These are phyloP conservation scores for Candida succiphila DNA, from an alignment of 805 yeast genomes.

Conservation along the genomic window DNA sequence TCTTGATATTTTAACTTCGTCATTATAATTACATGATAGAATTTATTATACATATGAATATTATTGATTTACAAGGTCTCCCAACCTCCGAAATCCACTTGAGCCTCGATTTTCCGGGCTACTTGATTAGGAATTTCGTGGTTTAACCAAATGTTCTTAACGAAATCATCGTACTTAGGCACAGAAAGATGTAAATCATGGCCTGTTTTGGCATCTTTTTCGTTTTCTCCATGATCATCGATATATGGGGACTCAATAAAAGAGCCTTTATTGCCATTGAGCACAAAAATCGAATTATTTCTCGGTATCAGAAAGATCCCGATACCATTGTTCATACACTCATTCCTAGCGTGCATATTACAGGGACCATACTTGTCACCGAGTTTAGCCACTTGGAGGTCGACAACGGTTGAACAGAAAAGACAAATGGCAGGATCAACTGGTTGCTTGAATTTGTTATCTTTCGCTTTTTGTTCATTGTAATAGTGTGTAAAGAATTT, in stretches of 20 bases:
- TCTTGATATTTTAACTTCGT: neutral
- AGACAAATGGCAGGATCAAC: slow-evolving; percentile 82
- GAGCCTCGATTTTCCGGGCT: slow-evolving; percentile 71
- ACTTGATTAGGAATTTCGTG: slow-evolving; percentile 71
- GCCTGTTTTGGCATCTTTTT: slow-evolving; percentile 61
- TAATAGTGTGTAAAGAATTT: slow-evolving; percentile 54
- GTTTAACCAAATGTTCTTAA: slow-evolving; percentile 62
- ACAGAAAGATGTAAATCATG: slow-evolving; percentile 61
- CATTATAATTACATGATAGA: neutral
- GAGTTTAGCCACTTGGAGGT: slow-evolving; percentile 52
- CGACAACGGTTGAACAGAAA: slow-evolving; percentile 64
- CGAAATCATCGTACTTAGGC: slow-evolving; percentile 55
- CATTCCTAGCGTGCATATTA: slow-evolving; percentile 53
- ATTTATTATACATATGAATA: neutral
- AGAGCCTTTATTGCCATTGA: slow-evolving; percentile 73
- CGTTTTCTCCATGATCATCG: slow-evolving; percentile 80
- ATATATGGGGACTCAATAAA: slow-evolving; percentile 77
- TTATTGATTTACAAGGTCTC: slow-evolving; percentile 58
- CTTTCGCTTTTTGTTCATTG: slow-evolving; percentile 27
- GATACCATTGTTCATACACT: slow-evolving; percentile 50
- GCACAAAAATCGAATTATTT: slow-evolving; percentile 49
- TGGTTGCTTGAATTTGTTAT: slow-evolving; percentile 20
- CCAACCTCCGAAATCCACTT: slow-evolving; percentile 92
- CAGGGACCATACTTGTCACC: slow-evolving; percentile 67
- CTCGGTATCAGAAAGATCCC: slow-evolving; percentile 72